A percentile compares a stretch with the other conserved stretches of the same genome.
phyloP scores from a whole-genome alignment of 169 alveolate species.

The Eimeria necatrix region DNA sequence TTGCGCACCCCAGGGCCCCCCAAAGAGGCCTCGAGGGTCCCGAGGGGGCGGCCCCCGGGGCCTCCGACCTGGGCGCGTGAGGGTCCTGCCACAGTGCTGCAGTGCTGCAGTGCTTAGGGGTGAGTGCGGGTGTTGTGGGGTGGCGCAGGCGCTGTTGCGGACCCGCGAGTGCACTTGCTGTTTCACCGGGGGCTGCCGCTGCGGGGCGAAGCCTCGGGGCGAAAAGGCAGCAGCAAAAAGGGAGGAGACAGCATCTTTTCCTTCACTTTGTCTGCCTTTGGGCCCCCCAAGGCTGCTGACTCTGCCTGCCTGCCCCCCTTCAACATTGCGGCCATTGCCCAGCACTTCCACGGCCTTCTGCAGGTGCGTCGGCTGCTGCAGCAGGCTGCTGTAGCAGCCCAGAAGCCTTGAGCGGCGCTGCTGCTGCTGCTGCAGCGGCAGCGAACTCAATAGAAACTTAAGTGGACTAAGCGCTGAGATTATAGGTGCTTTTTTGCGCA shows the following conservation, averaged over 20 bases:
- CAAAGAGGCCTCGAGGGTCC: no score
- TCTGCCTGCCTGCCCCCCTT: constrained; percentile 18
- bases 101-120: no score
- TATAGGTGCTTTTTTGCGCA: neutral
- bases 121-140: neutral
- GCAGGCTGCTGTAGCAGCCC: no score
- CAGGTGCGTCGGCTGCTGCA: neutral
- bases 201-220: neutral
- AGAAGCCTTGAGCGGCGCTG: no score
- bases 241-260: neutral
- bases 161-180: neutral
- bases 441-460: no score
- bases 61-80: no score
- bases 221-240: neutral
- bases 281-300: neutral
- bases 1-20: no score
- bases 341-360: neutral
- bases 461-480: no score
- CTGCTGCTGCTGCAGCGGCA: no score
- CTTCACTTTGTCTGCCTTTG: neutral
- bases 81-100: no score
- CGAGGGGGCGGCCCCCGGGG: no score
- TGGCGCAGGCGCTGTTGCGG: neutral
- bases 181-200: constrained; percentile 40
- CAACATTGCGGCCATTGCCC: neutral